These are phyloP conservation scores for Fusarium marasasianum DNA, from an alignment of 2,329 filamentous ascomycete genomes.

Conservation along the genomic window DNA sequence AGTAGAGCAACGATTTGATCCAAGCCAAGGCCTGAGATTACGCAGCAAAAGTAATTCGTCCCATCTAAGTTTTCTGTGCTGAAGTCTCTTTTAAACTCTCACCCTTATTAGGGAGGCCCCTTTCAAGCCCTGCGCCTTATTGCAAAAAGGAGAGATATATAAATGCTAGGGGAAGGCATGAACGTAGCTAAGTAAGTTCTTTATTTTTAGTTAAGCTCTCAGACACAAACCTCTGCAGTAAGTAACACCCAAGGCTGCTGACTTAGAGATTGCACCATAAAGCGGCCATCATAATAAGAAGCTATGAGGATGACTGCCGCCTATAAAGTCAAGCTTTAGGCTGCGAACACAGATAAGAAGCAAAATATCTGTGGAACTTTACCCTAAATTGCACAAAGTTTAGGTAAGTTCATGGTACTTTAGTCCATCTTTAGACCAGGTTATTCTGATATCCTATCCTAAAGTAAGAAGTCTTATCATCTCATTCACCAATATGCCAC, in stretches of 20 bases:
- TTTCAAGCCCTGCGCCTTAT: no score
- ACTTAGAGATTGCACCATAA: no score
- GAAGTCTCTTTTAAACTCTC: background rate
- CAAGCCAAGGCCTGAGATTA: rapidly evolving
- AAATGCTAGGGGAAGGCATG: no score
- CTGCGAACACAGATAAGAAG: no score
- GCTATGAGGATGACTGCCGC: no score
- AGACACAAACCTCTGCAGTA: no score
- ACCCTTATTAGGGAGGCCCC: background rate
- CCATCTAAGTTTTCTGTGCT: background rate
- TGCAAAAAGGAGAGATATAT: no score
- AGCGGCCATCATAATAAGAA: no score
- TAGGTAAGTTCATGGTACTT: background rate
- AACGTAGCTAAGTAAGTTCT: no score
- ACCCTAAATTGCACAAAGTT: background rate
- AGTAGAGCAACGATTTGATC: background rate
- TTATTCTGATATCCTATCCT: rapidly evolving
- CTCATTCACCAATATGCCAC: rapidly evolving
- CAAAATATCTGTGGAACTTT: background rate
- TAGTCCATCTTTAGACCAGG: background rate
- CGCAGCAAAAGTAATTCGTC: rapidly evolving
- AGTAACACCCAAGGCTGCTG: no score
- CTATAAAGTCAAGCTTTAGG: no score
- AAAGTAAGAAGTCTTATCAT: background rate
- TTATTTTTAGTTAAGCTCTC: no score